These are phyloP conservation scores for Phaffia australis DNA, from an alignment of 768 basidiomycete genomes.

Conservation along the genomic window DNA sequence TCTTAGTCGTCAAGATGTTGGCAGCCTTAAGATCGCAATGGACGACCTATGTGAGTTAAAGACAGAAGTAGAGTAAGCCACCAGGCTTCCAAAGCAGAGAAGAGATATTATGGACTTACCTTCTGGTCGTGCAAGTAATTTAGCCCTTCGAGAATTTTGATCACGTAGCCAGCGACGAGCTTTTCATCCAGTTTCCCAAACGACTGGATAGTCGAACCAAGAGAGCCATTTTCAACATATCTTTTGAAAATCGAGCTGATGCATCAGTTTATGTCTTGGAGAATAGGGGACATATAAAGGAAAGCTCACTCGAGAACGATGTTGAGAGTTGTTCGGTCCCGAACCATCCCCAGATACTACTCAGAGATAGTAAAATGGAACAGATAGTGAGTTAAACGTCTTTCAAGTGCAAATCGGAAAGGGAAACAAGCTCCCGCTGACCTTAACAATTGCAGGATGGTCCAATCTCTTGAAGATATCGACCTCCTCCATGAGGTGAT, in stretches of 20 bases:
- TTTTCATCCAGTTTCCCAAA: slow-evolving; percentile 89
- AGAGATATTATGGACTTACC: slow-evolving; percentile 29
- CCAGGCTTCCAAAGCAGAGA: not conserved
- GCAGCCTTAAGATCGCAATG: slow-evolving; percentile 98
- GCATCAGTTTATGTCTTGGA: not conserved
- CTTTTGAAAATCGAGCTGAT: slow-evolving; percentile 40
- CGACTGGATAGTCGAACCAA: slow-evolving; percentile 81
- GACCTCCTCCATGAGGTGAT: slow-evolving; percentile 86
- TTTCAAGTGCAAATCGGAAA: too few relatives aligned
- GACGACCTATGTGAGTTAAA: slow-evolving; percentile 52
- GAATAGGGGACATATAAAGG: not conserved
- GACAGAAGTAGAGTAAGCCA: not conserved
- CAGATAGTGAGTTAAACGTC: too few relatives aligned
- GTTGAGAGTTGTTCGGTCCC: slow-evolving; percentile 76
- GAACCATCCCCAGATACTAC: slow-evolving; percentile 79
- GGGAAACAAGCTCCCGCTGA: too few relatives aligned
- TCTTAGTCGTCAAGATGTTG: slow-evolving; percentile 97
- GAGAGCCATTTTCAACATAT: slow-evolving; percentile 90
- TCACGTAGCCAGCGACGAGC: slow-evolving; percentile 82
- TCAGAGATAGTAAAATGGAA: too few relatives aligned
- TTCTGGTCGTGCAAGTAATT: slow-evolving; percentile 75
- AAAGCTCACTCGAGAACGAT: slow-evolving; percentile 81
- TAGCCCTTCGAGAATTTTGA: slow-evolving; percentile 91
- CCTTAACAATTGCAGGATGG: slow-evolving; percentile 88
- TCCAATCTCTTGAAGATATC: slow-evolving; percentile 79